These are phyloP conservation scores for Ammopiptanthus mongolicus DNA, from an alignment of 306 rosid genomes.

Conservation along the genomic window DNA sequence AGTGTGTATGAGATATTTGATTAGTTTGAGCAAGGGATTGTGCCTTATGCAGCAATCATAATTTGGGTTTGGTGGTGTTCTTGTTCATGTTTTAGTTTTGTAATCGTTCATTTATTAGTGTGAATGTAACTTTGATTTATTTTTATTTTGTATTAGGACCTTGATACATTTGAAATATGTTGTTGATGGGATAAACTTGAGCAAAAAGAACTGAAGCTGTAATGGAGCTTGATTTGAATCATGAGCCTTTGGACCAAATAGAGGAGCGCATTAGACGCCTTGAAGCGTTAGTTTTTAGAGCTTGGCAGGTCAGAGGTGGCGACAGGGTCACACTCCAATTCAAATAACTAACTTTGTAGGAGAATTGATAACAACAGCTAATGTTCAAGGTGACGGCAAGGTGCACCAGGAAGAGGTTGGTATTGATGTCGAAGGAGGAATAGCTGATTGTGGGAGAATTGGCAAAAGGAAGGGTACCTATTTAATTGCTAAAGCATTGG, in stretches of 20 bases:
- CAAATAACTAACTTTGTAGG: conserved; percentile 21
- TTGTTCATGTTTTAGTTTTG: neutral
- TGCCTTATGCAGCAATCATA: neutral
- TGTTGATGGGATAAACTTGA: conserved; percentile 18
- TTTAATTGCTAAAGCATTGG: conserved; percentile 58
- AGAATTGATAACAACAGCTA: neutral
- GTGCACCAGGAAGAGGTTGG: conserved; percentile 5
- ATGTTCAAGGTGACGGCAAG: conserved; percentile 10
- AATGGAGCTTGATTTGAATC: conserved; percentile 57
- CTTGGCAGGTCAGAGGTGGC: conserved; percentile 45
- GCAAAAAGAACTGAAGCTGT: conserved; percentile 34
- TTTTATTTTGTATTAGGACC: neutral
- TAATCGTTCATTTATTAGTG: neutral
- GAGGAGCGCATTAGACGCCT: conserved; percentile 56
- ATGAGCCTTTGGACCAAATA: conserved; percentile 39
- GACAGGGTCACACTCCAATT: conserved; percentile 19
- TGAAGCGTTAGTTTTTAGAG: conserved; percentile 49
- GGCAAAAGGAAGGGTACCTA: conserved; percentile 22
- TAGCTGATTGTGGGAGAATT: neutral
- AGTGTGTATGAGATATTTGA: neutral
- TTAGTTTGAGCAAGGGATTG: neutral
- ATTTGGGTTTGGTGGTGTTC: neutral
- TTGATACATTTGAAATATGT: conserved; percentile 23
- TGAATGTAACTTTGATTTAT: neutral
- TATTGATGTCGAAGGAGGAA: conserved; percentile 15